phyloP scores from a whole-genome alignment of 2,329 filamentous ascomycete genomes.

The Magnaporthales sp. region DNA sequence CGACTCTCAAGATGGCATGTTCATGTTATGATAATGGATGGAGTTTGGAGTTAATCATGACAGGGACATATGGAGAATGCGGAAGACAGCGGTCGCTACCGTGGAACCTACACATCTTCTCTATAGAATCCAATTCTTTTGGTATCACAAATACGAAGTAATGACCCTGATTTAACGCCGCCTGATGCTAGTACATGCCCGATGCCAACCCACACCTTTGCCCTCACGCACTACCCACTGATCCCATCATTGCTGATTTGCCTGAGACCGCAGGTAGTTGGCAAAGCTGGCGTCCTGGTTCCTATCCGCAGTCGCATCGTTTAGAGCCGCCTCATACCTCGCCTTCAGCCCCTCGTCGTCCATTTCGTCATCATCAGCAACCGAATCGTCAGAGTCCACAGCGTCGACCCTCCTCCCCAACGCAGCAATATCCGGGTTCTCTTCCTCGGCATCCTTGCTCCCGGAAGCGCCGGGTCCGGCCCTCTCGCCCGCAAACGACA shows the following conservation, averaged over 20 bases:
- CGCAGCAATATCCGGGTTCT: conserved; percentile 1
- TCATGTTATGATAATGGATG: not conserved
- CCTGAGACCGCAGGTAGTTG: conserved; percentile 45
- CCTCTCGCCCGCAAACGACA: conserved; percentile 42
- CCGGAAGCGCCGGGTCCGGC: conserved; percentile 17
- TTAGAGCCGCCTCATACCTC: conserved; percentile 69
- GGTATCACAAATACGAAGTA: conserved; percentile 4
- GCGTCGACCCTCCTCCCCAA: conserved; percentile 15
- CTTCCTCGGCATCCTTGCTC: conserved; percentile 35
- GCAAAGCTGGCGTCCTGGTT: conserved; percentile 52
- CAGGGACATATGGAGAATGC: not conserved
- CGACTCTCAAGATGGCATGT: conserved; percentile 16
- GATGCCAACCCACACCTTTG: not conserved
- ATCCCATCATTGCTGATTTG: conserved; percentile 4
- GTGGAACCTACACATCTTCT: not conserved
- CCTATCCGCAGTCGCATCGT: conserved; percentile 43
- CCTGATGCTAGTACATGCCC: conserved; percentile 1
- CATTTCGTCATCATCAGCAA: conserved; percentile 37
- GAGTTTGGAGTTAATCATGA: not conserved
- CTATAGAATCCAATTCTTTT: conserved; percentile 2
- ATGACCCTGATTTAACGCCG: conserved; percentile 1
- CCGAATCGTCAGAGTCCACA: conserved; percentile 32
- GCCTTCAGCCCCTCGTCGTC: conserved; percentile 60
- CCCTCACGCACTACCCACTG: too few species aligned
- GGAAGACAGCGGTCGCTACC: not conserved